Evolutionary conservation across 2,329 filamentous ascomycete species (phyloP).

Genomic region (Aspergillus piperis): DNA sequence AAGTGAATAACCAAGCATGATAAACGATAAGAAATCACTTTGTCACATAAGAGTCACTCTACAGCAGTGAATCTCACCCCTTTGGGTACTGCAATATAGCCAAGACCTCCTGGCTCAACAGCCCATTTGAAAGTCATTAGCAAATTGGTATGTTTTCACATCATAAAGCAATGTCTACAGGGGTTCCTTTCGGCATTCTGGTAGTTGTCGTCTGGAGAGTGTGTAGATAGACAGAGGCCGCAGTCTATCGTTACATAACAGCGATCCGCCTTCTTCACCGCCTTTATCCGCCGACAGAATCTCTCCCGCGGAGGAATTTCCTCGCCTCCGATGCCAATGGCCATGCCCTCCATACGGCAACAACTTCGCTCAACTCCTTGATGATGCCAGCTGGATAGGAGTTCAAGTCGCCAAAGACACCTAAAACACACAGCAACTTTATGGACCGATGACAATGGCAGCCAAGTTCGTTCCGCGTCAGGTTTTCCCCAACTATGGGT

Average conservation of each 20-base stretch:
- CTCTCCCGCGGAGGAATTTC: neutral
- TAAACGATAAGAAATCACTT: too few relatives aligned
- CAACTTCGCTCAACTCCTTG: neutral
- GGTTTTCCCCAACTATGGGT: slow-evolving; percentile 70
- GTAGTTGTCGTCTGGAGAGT: too few relatives aligned
- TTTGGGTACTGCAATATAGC: too few relatives aligned
- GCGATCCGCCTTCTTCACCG: slow-evolving; percentile 14
- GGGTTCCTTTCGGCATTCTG: too few relatives aligned
- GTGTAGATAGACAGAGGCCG: too few relatives aligned
- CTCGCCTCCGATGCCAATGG: neutral
- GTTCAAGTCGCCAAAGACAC: neutral
- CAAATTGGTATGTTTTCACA: too few relatives aligned
- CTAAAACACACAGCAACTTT: neutral
- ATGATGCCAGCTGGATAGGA: slow-evolving; percentile 5
- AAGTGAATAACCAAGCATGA: neutral
- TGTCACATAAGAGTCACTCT: too few relatives aligned
- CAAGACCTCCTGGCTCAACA: too few relatives aligned
- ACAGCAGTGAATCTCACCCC: too few relatives aligned
- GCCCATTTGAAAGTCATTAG: too few relatives aligned
- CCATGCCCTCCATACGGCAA: neutral
- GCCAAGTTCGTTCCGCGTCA: slow-evolving; percentile 70
- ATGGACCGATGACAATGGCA: slow-evolving; percentile 21
- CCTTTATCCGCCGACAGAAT: slow-evolving; percentile 3
- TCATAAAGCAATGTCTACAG: too few relatives aligned
- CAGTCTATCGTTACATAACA: neutral